These are phyloP conservation scores for Solanum microdontum DNA, from an alignment of 257 asterid genomes.

Conservation along the genomic window DNA sequence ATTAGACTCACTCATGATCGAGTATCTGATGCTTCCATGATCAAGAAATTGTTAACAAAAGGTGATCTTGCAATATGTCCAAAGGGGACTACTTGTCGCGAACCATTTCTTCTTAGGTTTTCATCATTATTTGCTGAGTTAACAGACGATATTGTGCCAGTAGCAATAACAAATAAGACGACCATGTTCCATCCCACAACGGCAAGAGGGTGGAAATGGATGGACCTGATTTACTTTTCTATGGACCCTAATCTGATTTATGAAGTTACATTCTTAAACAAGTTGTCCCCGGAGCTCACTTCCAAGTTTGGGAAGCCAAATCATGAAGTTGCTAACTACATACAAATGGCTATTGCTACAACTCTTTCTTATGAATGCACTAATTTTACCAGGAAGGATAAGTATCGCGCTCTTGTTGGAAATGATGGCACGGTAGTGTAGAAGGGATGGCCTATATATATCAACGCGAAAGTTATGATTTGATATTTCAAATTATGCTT, in stretches of 20 bases:
- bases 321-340: conserved; percentile 28
- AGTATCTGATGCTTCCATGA: conserved; percentile 10
- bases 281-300: conserved; percentile 17
- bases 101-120: conserved; percentile 35
- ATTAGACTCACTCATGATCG: conserved; percentile 10
- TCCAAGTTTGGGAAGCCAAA: conserved; percentile 22
- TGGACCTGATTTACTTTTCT: conserved; percentile 25
- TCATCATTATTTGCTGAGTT: conserved; percentile 37
- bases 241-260: conserved; percentile 33
- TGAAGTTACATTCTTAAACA: conserved; percentile 19
- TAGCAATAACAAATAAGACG: conserved; percentile 27
- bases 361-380: conserved; percentile 24
- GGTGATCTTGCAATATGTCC: conserved; percentile 11
- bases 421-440: conserved; percentile 19
- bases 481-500: background rate
- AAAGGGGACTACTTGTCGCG: conserved; percentile 41
- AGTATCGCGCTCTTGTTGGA: conserved; percentile 22
- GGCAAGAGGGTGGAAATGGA: conserved; percentile 39
- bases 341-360: conserved; percentile 17
- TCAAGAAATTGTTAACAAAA: background rate
- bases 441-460: background rate
- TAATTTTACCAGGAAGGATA: conserved; percentile 21
- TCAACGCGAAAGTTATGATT: background rate
- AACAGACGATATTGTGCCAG: conserved; percentile 35
- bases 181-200: conserved; percentile 43